phyloP scores from a whole-genome alignment of 257 asterid species.

The Gentiana dahurica region DNA sequence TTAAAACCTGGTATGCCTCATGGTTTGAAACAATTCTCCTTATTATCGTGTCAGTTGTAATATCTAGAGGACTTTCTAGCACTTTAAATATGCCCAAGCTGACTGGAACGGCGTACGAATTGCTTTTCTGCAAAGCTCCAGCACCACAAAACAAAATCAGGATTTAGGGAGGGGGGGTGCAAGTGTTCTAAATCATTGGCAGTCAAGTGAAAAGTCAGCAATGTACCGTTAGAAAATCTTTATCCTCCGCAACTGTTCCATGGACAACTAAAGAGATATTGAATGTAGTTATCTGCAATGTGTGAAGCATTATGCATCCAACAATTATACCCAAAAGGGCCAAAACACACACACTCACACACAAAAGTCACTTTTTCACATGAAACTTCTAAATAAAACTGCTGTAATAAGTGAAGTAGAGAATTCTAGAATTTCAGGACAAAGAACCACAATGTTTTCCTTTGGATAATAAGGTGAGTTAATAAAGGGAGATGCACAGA shows the following conservation, averaged over 20 bases:
- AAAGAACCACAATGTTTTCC: neutral
- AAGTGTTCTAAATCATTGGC: neutral
- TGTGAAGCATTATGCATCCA: slow-evolving; percentile 3
- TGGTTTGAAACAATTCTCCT: slow-evolving; percentile 88
- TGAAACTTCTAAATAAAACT: too few species aligned
- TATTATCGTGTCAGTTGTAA: slow-evolving; percentile 86
- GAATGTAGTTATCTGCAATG: slow-evolving; percentile 69
- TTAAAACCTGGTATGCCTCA: slow-evolving; percentile 78
- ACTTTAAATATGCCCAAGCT: slow-evolving; percentile 57
- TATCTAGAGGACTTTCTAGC: slow-evolving; percentile 82
- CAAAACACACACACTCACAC: neutral
- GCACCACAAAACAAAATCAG: neutral
- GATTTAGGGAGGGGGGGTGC: neutral
- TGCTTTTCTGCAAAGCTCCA: slow-evolving; percentile 41
- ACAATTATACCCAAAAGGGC: neutral
- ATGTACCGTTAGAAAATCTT: slow-evolving; percentile 71
- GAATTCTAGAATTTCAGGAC: neutral
- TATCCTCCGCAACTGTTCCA: slow-evolving; percentile 78
- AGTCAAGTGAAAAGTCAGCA: slow-evolving; percentile 4
- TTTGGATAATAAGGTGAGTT: neutral
- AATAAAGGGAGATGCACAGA: too few species aligned
- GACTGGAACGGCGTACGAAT: slow-evolving; percentile 68
- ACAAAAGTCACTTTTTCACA: neutral
- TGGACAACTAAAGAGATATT: slow-evolving; percentile 82
- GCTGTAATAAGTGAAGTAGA: too few species aligned